Evolutionary conservation across 148 eudicot genomes (phyloP).

Genomic region (Arbutus unedo): DNA sequence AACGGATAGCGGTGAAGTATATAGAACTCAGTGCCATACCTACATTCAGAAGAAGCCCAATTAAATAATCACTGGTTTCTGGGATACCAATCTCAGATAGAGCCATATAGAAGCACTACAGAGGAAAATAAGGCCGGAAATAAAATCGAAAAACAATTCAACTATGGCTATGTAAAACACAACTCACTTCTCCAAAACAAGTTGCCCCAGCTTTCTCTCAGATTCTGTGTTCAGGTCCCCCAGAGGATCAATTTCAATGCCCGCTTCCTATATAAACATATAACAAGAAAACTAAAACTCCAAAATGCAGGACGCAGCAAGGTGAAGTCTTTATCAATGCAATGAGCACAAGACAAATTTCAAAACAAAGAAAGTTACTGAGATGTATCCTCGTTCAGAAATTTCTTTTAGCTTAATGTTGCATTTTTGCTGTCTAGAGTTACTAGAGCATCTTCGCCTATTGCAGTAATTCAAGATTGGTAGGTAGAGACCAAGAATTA

Average conservation of each 20-base stretch:
- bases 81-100: not conserved
- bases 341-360: not conserved
- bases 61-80: not conserved
- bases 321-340: not conserved
- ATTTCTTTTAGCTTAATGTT: not conserved
- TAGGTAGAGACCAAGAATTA: not conserved
- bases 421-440: not conserved
- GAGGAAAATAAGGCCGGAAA: not conserved
- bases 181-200: conserved; percentile 75
- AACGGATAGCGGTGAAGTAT: conserved; percentile 88
- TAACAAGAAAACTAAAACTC: conserved; percentile 10
- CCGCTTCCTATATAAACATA: conserved; percentile 62
- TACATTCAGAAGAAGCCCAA: conserved; percentile 24
- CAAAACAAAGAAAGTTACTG: too few species aligned
- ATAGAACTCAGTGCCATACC: conserved; percentile 92
- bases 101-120: not conserved
- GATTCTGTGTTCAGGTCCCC: conserved; percentile 94
- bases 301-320: not conserved
- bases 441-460: not conserved
- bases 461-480: not conserved
- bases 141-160: not conserved
- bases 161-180: not conserved
- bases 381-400: not conserved
- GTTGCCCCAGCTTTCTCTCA: conserved; percentile 78
- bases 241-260: conserved; percentile 75